A percentile compares a stretch with the other conserved stretches of the same genome.
Conservation (phyloP, 148 eudicot genomes). For the Bassia scoparia region DNA sequence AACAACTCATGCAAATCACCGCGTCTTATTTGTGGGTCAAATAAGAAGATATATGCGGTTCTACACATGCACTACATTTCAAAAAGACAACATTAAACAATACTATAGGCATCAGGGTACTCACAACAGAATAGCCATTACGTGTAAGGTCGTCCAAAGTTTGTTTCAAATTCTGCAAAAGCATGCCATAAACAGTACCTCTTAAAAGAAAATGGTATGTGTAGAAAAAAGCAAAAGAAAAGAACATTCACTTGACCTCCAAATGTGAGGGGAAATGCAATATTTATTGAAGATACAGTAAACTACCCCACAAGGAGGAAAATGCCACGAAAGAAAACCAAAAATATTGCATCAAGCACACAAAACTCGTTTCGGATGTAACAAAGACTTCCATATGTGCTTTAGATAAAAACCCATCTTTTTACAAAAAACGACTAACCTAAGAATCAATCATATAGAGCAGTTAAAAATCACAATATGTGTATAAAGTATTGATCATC, state of each 20-base stretch:
- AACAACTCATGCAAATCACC: no score
- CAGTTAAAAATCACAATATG: slow-evolving; percentile 2
- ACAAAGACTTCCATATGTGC: no score
- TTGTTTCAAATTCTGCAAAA: slow-evolving; percentile 86
- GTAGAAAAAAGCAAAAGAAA: neutral
- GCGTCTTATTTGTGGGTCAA: neutral
- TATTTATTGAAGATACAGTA: neutral
- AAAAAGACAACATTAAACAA: neutral
- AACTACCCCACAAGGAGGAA: neutral
- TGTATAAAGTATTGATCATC: neutral
- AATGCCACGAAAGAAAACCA: neutral
- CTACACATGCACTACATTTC: neutral
- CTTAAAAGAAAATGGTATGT: neutral
- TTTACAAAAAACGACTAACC: neutral
- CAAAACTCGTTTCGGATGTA: neutral
- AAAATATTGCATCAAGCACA: neutral
- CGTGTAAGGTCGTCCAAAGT: slow-evolving; percentile 97
- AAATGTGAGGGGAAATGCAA: neutral
- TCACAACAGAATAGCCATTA: slow-evolving; percentile 93
- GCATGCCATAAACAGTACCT: slow-evolving; percentile 4
- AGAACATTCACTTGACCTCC: no score
- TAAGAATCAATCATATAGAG: neutral
- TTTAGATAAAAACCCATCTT: no score
- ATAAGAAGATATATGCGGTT: neutral
- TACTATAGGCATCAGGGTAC: slow-evolving; percentile 32